These are phyloP conservation scores for Collybiopsis confluens DNA, from an alignment of 768 basidiomycete genomes.

Conservation along the genomic window DNA sequence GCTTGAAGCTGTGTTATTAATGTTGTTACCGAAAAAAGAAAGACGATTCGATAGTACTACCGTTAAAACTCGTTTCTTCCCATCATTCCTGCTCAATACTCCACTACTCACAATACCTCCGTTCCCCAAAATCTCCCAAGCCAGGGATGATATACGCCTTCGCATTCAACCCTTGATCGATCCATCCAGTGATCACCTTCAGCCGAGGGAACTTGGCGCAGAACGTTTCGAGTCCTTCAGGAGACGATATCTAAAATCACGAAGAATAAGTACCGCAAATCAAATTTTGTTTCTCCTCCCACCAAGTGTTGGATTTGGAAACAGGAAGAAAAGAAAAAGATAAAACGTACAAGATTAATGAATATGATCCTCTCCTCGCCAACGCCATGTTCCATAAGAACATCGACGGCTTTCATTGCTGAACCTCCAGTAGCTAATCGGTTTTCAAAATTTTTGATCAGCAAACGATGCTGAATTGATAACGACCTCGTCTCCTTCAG, in stretches of 20 bases:
- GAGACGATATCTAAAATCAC: slow-evolving; percentile 68
- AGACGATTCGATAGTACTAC: too few species aligned
- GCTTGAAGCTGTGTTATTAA: too few species aligned
- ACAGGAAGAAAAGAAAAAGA: slow-evolving; percentile 1
- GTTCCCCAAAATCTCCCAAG: slow-evolving; percentile 95
- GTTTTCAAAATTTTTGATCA: background rate
- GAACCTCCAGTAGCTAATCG: slow-evolving; percentile 94
- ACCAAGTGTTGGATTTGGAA: background rate
- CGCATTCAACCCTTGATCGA: slow-evolving; percentile 88
- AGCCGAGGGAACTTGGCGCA: slow-evolving; percentile 70
- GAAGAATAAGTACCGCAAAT: background rate
- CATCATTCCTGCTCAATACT: too few species aligned
- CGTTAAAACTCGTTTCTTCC: too few species aligned
- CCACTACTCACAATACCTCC: slow-evolving; percentile 45
- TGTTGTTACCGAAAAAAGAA: too few species aligned
- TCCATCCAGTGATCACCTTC: slow-evolving; percentile 92
- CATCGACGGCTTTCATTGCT: slow-evolving; percentile 95
- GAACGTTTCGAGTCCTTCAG: slow-evolving; percentile 84
- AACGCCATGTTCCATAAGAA: slow-evolving; percentile 87
- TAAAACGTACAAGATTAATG: slow-evolving; percentile 73
- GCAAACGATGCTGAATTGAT: too few species aligned
- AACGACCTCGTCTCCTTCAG: too few species aligned
- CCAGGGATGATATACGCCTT: slow-evolving; percentile 90
- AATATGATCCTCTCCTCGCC: slow-evolving; percentile 94
- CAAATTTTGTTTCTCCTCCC: too few species aligned